phyloP scores from a whole-genome alignment of 73 alveolate genomes.

The Paramecium octaurelia region DNA sequence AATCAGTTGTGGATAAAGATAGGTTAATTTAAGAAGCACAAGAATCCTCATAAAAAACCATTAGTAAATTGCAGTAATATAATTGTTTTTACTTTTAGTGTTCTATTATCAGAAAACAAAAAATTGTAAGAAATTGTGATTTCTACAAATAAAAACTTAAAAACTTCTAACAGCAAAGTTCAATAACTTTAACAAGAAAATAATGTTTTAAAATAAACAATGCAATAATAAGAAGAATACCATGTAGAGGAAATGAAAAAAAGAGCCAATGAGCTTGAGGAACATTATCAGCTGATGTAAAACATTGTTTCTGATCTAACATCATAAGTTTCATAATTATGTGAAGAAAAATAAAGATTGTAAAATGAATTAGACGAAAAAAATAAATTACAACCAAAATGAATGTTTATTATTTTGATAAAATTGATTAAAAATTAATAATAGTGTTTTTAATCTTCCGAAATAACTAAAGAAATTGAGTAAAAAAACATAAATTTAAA shows the following conservation, averaged over 20 bases:
- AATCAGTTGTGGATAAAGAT: background rate
- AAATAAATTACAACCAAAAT: background rate
- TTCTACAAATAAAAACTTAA: background rate
- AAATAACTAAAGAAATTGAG: background rate
- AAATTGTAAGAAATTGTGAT: slow-evolving; percentile 28
- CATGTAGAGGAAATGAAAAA: slow-evolving; percentile 49
- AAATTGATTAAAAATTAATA: background rate
- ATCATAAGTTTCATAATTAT: slow-evolving; percentile 20
- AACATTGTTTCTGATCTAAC: slow-evolving; percentile 25
- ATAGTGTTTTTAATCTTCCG: background rate
- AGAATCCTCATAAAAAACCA: background rate
- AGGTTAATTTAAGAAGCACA: background rate
- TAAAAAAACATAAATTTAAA: no score
- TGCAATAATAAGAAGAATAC: slow-evolving; percentile 7
- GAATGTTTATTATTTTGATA: background rate
- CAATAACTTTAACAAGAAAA: background rate
- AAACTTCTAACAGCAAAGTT: background rate
- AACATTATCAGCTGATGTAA: slow-evolving; percentile 27
- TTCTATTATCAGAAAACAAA: slow-evolving; percentile 7
- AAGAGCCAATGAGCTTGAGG: slow-evolving; percentile 14
- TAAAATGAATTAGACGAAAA: slow-evolving; percentile 24
- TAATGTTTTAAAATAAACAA: background rate
- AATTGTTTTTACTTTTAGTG: background rate
- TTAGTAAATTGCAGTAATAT: background rate
- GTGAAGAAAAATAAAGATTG: background rate